A percentile compares a stretch with the other conserved stretches of the same genome.
phyloP scores from a whole-genome alignment of 176 grass and related monocot species.

The Raddia guianensis region DNA sequence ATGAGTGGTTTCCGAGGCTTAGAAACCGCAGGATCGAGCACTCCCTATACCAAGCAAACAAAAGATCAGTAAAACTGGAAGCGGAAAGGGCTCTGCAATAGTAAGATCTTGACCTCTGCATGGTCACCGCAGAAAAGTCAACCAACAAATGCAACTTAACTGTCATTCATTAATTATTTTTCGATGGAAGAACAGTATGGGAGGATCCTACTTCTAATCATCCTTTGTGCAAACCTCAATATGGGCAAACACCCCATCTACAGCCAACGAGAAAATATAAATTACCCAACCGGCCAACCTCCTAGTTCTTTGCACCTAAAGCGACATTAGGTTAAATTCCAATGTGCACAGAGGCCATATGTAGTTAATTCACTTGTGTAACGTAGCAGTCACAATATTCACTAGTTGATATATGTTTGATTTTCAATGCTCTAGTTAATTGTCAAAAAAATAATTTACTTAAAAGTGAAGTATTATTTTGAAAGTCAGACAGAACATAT shows the following conservation, averaged over 20 bases:
- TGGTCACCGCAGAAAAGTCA: neutral
- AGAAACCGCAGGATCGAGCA: conserved; percentile 52
- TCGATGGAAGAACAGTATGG: neutral
- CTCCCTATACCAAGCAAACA: conserved; percentile 47
- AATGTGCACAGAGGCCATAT: conserved; percentile 6
- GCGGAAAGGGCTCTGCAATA: neutral
- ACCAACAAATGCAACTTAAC: neutral
- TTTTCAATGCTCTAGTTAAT: neutral
- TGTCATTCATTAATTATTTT: neutral
- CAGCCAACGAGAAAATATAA: neutral
- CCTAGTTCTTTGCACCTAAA: conserved; percentile 3
- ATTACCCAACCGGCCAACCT: neutral
- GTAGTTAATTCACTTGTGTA: conserved; percentile 15
- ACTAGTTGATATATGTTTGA: neutral
- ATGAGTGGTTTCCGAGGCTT: conserved; percentile 38
- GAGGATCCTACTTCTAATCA: neutral
- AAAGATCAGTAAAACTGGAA: conserved; percentile 29
- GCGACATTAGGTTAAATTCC: too few relatives aligned
- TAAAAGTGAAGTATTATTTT: neutral
- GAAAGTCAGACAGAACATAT: neutral
- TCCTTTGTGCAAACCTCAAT: neutral
- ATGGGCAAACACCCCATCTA: neutral
- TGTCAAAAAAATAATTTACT: conserved; percentile 4
- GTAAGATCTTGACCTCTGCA: neutral
- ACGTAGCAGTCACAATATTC: neutral